Evolutionary conservation across 2,329 filamentous ascomycete species (phyloP).

Genomic region (Pestalotiopsis sp.): DNA sequence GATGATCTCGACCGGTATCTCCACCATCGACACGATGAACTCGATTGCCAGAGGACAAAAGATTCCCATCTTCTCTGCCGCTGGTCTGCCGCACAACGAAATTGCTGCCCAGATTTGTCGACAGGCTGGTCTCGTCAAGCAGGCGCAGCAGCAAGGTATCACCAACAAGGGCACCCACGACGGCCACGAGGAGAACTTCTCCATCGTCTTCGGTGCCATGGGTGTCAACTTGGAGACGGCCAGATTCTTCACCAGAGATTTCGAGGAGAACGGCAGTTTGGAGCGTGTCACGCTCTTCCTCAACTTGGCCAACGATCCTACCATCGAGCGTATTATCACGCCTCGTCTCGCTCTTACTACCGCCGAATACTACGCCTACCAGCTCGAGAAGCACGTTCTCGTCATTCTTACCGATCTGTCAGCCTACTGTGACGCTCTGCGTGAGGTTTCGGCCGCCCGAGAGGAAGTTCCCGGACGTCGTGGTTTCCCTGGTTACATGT

Average conservation of each 20-base stretch:
- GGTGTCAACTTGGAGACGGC: slow-evolving; percentile 99
- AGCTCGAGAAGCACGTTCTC: slow-evolving; percentile 98
- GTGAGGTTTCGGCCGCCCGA: slow-evolving; percentile 95
- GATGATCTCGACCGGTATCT: slow-evolving; percentile 99
- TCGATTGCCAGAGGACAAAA: slow-evolving; percentile 98
- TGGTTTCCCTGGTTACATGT: slow-evolving; percentile 99
- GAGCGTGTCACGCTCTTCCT: slow-evolving; percentile 97
- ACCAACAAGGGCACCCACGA: slow-evolving; percentile 96
- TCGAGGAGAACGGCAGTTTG: slow-evolving; percentile 98
- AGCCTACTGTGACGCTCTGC: slow-evolving; percentile 97
- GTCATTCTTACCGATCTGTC: slow-evolving; percentile 98
- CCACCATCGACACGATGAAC: slow-evolving; percentile 98
- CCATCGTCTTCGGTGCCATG: slow-evolving; percentile 99
- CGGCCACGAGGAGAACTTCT: slow-evolving; percentile 98
- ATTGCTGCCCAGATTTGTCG: slow-evolving; percentile 98
- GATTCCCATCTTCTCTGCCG: slow-evolving; percentile 98
- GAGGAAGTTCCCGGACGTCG: slow-evolving; percentile 99
- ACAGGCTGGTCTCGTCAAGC: slow-evolving; percentile 89
- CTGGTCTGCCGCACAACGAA: slow-evolving; percentile 98
- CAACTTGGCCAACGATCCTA: slow-evolving; percentile 98
- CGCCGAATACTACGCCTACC: slow-evolving; percentile 99
- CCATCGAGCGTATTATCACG: slow-evolving; percentile 99
- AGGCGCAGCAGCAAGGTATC: slow-evolving; percentile 57
- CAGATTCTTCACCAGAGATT: slow-evolving; percentile 97
- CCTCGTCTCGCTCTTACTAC: slow-evolving; percentile 97